Evolutionary conservation across 2,329 filamentous ascomycete genomes (phyloP).

Genomic region (Raffaelea arxii): DNA sequence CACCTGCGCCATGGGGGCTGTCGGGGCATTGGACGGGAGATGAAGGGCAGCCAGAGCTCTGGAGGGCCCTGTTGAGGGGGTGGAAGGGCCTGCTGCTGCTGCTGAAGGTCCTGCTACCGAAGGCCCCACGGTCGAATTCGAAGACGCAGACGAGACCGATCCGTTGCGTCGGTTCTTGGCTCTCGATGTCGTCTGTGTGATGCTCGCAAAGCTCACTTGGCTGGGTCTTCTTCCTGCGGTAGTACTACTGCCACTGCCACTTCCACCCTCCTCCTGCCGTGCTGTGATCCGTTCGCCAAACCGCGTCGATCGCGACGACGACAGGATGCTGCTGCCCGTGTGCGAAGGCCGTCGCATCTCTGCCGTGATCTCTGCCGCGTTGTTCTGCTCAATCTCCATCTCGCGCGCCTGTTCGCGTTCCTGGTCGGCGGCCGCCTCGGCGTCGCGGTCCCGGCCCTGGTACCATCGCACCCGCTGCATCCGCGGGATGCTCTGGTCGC

Average conservation of each 20-base stretch:
- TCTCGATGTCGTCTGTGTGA: too few relatives aligned
- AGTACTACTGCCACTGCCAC: too few relatives aligned
- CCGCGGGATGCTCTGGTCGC: slow-evolving; percentile 52
- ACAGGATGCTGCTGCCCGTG: too few relatives aligned
- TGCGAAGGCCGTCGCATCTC: too few relatives aligned
- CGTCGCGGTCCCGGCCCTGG: slow-evolving; percentile 24
- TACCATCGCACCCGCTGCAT: slow-evolving; percentile 43
- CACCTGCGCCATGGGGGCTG: background rate
- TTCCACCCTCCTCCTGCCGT: background rate
- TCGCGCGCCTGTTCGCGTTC: slow-evolving; percentile 5
- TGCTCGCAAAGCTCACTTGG: too few relatives aligned
- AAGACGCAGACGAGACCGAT: background rate
- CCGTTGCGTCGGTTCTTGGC: too few relatives aligned
- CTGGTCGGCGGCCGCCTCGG: slow-evolving; percentile 12
- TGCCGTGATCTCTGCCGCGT: too few relatives aligned
- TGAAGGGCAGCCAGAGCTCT: background rate
- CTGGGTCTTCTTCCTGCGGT: too few relatives aligned
- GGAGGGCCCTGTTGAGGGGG: background rate
- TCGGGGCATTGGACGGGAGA: background rate
- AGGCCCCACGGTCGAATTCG: background rate
- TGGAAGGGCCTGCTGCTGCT: background rate
- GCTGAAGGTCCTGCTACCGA: background rate
- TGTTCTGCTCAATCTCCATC: background rate
- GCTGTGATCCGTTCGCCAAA: background rate
- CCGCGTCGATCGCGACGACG: too few relatives aligned